Evolutionary conservation across 176 grass and related monocot genomes (phyloP), one percentile per base, ranked within the genome.

Genomic region (Secale cereale): DNA sequence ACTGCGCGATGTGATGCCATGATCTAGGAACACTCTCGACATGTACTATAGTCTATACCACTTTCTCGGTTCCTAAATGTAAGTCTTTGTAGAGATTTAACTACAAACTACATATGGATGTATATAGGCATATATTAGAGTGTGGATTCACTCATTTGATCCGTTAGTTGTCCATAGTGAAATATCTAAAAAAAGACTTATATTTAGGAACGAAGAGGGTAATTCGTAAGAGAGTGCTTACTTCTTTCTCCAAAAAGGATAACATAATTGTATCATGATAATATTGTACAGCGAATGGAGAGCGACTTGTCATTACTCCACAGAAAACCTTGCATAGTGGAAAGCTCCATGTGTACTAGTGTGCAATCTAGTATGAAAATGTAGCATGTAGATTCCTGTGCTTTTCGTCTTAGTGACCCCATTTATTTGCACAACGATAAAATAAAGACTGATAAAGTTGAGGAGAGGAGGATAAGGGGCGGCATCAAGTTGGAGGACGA

Each of bases 401-500:
- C 43, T 31, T 76, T 54, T 29, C 45, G 4, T 20, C 50, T 52
- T 52, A 30, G 30, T 52, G 16, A 30, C 66, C 36, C 10, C 10
- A 5, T 17, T 50, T 50, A 5, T 50, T 50, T 16, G 46, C 46
- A 48, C 46, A 48, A 48, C 15, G 4, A 48, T 48, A 48, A 48
- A 48, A 48, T 48, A 17, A 41, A 4, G 8, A n/a, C 15, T 23
- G 2, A 70, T 7, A 67, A 70, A 73, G 16, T 89, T 62, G n/a
- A 56, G 35, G 59, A 70, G 70, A 35, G 33, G 76, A 77, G 45
- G 60, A 56, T 10, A 75, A 65, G 10, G 33, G 56, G 33, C 31
- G 28, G 62, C 37, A 25, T 74, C 90, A 94, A 83, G 67, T 88
- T 88, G 90, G 29, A 59, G 65, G 37, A 81, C 27, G 61, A 29